Base-by-base conservation (phyloP, 257 asterid genomes). In the Hygrophila difformis region DNA sequence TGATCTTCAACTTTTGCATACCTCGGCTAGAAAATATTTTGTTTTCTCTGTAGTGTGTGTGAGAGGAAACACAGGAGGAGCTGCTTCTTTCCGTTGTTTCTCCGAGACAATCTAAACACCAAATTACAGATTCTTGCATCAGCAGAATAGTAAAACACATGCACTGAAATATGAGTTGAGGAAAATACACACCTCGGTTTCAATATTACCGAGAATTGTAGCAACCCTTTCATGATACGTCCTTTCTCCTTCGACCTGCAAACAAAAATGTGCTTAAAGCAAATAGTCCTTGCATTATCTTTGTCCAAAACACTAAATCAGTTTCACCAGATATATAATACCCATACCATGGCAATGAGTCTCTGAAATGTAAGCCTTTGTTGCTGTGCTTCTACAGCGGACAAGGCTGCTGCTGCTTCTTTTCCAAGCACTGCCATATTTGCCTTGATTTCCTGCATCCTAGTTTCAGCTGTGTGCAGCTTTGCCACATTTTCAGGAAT, bases 351-450 rank as follows among this genome's bases (percentile, higher is more conserved):
- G 10, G 98, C 71, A 21, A 86, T 84, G 60, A 91, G 86, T 73
- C 94, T 86, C 73, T 91, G 98, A 56, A 82, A 86, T 19, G 98
- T 79, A 42, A 86, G 78, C 73, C 98, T 76, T 64, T 91, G 96
- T 70, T 91, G 96, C 75, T 91, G 98, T 28, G 98, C 76, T 70
- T 91, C 93, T 12, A 78, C 96, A 29, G 98, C 81, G 44, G 95
- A 77, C 73, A 91, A 69, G 34, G 96, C 98, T 33, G 93, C 63
- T 21, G 92, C 76, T 44, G 98, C 96, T 79, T 91, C 98, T 76
- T 91, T 86, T 67, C 98, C 98, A 24, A 91, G 87, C 33, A 91
- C 87, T 52, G 96, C 81, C 98, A 91, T 91, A 60, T 74, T 82
- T 46, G 95, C 95, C 53, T 66, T 82, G 21, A 85, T 84, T 81